Evolutionary conservation across 108 stramenopile genomes (phyloP).

Genomic region (Fragilaria radians): DNA sequence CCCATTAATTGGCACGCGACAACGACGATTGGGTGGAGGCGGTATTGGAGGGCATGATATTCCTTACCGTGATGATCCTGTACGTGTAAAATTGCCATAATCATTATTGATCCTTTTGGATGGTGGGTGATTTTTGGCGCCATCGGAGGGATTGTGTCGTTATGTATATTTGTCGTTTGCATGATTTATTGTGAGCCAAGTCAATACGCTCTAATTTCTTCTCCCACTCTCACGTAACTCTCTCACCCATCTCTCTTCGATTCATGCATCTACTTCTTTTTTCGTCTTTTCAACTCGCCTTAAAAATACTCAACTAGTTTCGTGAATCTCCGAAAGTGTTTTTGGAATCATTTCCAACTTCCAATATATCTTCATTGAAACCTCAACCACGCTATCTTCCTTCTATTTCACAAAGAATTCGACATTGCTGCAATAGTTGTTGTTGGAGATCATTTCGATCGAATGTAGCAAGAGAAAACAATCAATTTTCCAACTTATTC

Average conservation of each 20-base stretch:
- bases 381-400: neutral
- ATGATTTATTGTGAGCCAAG: neutral
- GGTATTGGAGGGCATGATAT: too few relatives aligned
- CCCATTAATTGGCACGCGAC: neutral
- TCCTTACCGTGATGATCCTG: neutral
- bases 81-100: neutral
- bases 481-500: too few relatives aligned
- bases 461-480: neutral
- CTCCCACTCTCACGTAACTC: neutral
- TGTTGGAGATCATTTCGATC: neutral
- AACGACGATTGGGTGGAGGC: neutral
- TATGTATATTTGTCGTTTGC: too few relatives aligned
- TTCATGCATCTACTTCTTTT: too few relatives aligned
- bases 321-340: neutral
- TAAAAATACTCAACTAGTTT: too few relatives aligned
- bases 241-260: neutral
- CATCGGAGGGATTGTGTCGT: too few relatives aligned
- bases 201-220: neutral
- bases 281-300: too few relatives aligned
- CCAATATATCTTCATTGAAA: too few relatives aligned
- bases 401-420: neutral
- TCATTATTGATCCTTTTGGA: too few relatives aligned
- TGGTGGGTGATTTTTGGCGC: too few relatives aligned
- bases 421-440: neutral
- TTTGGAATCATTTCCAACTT: neutral